These are phyloP conservation scores for Malania oleifera DNA, from an alignment of 164 flowering plant species.

Conservation along the genomic window DNA sequence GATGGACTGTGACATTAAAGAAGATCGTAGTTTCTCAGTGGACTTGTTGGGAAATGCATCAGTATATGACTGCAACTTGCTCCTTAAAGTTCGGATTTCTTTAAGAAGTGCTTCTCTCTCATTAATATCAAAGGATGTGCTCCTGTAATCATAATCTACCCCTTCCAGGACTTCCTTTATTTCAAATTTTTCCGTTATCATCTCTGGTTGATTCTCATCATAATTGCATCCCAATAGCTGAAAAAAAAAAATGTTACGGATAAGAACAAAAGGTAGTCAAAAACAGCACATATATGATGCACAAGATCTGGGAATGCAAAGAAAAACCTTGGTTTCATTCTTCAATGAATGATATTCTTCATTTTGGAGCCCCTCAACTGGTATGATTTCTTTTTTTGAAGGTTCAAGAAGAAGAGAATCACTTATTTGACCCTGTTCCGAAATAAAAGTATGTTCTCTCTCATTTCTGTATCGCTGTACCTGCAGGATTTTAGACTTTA, in stretches of 20 bases:
- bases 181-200: conserved; percentile 29
- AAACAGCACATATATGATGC: neutral
- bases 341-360: conserved; percentile 9
- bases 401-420: conserved; percentile 12
- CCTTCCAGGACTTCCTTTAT: conserved; percentile 32
- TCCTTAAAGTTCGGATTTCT: conserved; percentile 62
- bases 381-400: conserved; percentile 15
- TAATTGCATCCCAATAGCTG: conserved; percentile 32
- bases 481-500: conserved; percentile 25
- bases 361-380: conserved; percentile 12
- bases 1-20: conserved; percentile 35
- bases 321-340: conserved; percentile 33
- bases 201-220: conserved; percentile 25
- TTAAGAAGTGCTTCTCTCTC: conserved; percentile 74
- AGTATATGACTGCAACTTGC: conserved; percentile 43
- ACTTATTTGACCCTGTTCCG: conserved; percentile 15
- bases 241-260: neutral
- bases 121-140: conserved; percentile 26
- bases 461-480: conserved; percentile 44
- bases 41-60: conserved; percentile 36
- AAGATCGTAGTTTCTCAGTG: conserved; percentile 36
- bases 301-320: neutral
- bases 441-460: conserved; percentile 7
- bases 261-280: neutral
- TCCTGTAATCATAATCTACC: conserved; percentile 14